Evolutionary conservation across 2,329 filamentous ascomycete genomes (phyloP).

Genomic region (Daldinia eschscholtzii): DNA sequence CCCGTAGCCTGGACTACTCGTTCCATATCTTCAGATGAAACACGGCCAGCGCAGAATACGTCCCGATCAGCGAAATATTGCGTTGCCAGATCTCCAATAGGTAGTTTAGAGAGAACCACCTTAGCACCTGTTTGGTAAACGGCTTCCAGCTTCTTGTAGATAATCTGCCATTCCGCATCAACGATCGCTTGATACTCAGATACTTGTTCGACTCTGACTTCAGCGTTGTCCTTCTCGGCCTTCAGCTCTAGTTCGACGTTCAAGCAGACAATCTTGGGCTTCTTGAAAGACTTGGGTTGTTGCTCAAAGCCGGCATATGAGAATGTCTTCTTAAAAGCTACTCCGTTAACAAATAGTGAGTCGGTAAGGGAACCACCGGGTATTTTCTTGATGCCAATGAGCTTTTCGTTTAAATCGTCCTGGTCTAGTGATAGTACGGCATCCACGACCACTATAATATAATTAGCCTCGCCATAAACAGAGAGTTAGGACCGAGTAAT

Average conservation of each 20-base stretch:
- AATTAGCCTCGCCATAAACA: constrained; percentile 41
- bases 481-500: not conserved
- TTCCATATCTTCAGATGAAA: constrained; percentile 92
- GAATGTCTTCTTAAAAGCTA: constrained; percentile 99
- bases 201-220: constrained; percentile 97
- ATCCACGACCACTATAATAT: constrained; percentile 87
- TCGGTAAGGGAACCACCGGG: constrained; percentile 96
- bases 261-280: constrained; percentile 96
- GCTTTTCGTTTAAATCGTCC: constrained; percentile 95
- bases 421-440: constrained; percentile 96
- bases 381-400: constrained; percentile 99
- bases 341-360: constrained; percentile 95
- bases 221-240: constrained; percentile 99
- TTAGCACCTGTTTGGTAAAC: constrained; percentile 94
- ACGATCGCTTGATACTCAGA: constrained; percentile 99
- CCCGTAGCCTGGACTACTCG: constrained; percentile 95
- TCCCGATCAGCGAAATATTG: constrained; percentile 98
- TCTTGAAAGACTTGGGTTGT: constrained; percentile 93
- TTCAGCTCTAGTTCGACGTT: constrained; percentile 99
- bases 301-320: constrained; percentile 99
- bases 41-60: constrained; percentile 97
- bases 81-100: constrained; percentile 96
- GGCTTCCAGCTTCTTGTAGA: constrained; percentile 98
- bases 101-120: constrained; percentile 96
- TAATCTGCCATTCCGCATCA: constrained; percentile 99